A percentile compares a stretch with the other conserved stretches of the same genome.
Conservation (phyloP, 208 protist genomes). For the Leishmania major region DNA sequence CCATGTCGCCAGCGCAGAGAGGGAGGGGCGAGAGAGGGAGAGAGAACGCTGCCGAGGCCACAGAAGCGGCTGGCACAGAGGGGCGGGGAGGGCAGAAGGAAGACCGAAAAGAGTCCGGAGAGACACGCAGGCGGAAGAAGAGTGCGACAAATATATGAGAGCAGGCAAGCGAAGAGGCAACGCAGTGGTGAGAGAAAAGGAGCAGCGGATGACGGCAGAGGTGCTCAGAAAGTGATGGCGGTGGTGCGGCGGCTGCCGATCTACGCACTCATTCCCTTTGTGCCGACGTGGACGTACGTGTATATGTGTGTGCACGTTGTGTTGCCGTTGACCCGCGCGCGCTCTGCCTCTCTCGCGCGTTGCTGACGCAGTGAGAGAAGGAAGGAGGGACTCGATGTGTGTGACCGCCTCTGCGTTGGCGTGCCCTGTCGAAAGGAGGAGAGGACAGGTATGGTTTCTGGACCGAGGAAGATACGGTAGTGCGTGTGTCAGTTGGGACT, state of each 20-base stretch:
- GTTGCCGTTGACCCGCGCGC: background rate
- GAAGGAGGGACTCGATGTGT: background rate
- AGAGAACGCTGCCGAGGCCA: background rate
- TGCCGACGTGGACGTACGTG: background rate
- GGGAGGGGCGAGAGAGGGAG: background rate
- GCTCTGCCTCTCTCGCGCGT: background rate
- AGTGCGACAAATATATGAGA: background rate
- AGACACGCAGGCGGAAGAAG: background rate
- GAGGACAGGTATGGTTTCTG: background rate
- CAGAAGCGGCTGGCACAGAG: background rate
- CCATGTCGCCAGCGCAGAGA: slow-evolving; percentile 2
- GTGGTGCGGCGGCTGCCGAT: background rate
- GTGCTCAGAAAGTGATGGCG: slow-evolving; percentile 16
- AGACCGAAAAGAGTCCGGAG: background rate
- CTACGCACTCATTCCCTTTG: background rate
- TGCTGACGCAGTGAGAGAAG: background rate
- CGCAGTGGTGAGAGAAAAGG: background rate
- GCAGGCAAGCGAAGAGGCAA: background rate
- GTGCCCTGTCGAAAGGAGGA: background rate
- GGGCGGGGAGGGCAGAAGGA: background rate
- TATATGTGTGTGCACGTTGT: background rate
- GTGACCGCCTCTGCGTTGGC: background rate
- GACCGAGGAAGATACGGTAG: background rate
- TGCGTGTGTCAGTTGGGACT: background rate
- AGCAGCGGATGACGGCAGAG: background rate